Percentiles rank a stretch among this genome's conserved stretches.
phyloP scores from a whole-genome alignment of 306 rosid species.

The Casuarina glauca region DNA sequence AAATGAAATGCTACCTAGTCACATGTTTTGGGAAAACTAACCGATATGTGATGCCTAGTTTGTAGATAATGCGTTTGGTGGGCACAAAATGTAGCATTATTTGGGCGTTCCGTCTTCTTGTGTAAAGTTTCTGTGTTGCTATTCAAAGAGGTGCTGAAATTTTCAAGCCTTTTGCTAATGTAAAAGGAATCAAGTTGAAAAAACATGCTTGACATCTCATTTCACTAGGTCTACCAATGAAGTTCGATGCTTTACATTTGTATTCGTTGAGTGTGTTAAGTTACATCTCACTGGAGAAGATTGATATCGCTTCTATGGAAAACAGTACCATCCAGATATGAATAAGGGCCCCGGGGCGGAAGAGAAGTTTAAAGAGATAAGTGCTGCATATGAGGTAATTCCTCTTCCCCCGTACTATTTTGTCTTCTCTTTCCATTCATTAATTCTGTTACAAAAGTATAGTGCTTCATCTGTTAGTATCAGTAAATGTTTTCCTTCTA shows the following conservation, averaged over 20 bases:
- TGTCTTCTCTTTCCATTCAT: constrained; percentile 9
- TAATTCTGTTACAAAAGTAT: background rate
- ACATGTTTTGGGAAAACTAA: too few species aligned
- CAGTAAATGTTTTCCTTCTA: constrained; percentile 12
- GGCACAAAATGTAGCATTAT: background rate
- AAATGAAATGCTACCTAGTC: too few species aligned
- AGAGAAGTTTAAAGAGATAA: constrained; percentile 92
- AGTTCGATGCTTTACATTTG: background rate
- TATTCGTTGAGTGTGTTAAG: constrained; percentile 16
- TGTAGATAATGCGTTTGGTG: background rate
- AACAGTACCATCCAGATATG: constrained; percentile 93
- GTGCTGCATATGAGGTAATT: constrained; percentile 95
- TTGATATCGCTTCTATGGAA: constrained; percentile 18
- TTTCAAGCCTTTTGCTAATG: background rate
- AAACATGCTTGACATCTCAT: background rate
- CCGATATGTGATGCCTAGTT: too few species aligned
- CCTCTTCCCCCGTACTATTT: constrained; percentile 13
- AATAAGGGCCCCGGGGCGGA: constrained; percentile 78
- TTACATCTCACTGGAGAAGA: background rate
- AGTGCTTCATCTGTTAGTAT: constrained; percentile 5
- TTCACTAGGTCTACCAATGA: background rate
- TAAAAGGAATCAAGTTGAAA: background rate
- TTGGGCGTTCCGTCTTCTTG: background rate
- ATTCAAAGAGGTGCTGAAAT: background rate
- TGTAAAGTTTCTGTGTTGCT: background rate